Conservation (phyloP, 176 grass and related monocot species). For the Aegilops longissima region DNA sequence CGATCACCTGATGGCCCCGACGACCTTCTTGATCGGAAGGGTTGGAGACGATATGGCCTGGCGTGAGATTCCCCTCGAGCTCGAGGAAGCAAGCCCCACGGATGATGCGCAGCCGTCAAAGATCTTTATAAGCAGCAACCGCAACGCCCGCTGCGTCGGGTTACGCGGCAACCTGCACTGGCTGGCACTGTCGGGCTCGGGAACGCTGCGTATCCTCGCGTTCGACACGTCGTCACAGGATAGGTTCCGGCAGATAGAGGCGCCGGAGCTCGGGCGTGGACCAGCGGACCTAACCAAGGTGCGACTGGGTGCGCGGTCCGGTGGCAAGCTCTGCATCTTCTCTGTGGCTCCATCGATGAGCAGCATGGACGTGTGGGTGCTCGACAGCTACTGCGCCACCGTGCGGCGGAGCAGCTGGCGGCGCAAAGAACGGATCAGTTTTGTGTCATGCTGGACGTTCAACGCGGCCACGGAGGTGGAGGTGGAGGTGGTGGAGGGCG, state of each 20-base stretch:
- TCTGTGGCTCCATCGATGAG: background rate
- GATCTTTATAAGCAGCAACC: background rate
- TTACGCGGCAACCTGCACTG: slow-evolving; percentile 8
- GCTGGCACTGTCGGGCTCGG: background rate
- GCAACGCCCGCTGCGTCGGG: background rate
- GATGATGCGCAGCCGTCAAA: background rate
- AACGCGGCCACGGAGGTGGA: background rate
- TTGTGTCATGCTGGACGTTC: background rate
- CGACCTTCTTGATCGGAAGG: background rate
- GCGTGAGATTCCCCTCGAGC: background rate
- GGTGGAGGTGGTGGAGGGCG: background rate
- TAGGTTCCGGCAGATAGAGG: background rate
- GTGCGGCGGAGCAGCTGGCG: background rate
- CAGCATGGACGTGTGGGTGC: background rate
- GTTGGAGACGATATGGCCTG: background rate
- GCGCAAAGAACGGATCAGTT: background rate
- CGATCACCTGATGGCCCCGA: background rate
- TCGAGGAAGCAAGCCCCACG: background rate
- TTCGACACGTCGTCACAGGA: background rate
- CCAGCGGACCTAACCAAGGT: background rate
- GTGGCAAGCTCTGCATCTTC: slow-evolving; percentile 9
- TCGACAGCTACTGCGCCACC: background rate
- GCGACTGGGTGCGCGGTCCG: background rate
- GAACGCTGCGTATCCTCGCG: background rate
- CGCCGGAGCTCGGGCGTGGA: background rate